Percentiles rank a stretch among this genome's conserved stretches.
Evolutionary conservation across 139 green algal species (phyloP).

Genomic region (Asterochloris sp.): DNA sequence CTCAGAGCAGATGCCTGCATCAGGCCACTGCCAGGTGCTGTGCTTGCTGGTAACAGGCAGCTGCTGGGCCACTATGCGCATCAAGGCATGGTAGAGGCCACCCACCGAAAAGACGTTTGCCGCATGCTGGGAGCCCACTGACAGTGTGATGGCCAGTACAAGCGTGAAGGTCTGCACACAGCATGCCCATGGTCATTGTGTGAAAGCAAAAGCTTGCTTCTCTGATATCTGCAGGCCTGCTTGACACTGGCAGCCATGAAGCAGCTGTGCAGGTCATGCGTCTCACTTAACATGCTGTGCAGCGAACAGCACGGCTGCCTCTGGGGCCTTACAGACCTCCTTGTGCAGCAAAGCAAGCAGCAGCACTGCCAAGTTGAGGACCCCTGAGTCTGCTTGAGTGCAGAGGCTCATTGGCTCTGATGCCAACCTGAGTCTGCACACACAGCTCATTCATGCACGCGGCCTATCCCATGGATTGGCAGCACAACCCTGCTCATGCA

Average conservation of each 20-base stretch:
- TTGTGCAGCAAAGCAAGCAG: too few species aligned
- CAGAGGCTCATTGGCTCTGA: neutral
- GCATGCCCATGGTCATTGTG: neutral
- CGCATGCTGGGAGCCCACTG: slow-evolving; percentile 52
- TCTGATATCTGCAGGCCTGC: neutral
- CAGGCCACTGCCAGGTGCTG: neutral
- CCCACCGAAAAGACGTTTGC: slow-evolving; percentile 74
- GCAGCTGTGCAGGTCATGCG: too few species aligned
- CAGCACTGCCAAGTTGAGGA: too few species aligned
- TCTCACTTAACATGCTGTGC: too few species aligned
- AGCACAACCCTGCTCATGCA: too few species aligned
- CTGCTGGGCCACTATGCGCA: neutral
- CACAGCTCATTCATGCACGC: too few species aligned
- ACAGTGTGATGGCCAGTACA: slow-evolving; percentile 68
- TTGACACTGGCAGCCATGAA: too few species aligned
- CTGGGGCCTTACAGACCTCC: too few species aligned
- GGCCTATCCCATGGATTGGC: too few species aligned
- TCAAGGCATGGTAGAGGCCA: neutral
- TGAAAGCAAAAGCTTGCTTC: neutral
- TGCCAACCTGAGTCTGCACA: too few species aligned
- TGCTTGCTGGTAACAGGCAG: neutral
- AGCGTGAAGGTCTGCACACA: slow-evolving; percentile 76
- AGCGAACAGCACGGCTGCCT: too few species aligned
- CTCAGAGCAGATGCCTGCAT: too few species aligned
- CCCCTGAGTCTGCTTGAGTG: neutral